phyloP scores from a whole-genome alignment of 2,329 filamentous ascomycete genomes.

The Hypoxylon sp. region DNA sequence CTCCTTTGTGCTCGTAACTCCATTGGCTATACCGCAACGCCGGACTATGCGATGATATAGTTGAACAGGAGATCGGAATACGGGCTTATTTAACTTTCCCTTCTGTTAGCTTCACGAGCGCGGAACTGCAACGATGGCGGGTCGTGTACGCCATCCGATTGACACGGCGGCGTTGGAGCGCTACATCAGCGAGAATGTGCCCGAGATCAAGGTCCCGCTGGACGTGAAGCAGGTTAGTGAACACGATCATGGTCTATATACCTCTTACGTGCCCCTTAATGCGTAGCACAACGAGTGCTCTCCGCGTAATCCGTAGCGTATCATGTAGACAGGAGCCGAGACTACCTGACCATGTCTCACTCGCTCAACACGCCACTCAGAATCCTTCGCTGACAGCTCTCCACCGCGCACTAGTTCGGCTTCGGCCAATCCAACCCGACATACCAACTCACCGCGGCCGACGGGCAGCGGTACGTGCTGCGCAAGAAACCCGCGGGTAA shows the following conservation, averaged over 20 bases:
- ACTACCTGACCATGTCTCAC: not conserved
- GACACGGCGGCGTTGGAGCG: conserved; percentile 83
- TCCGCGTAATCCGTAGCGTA: not conserved
- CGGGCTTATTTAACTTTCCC: not conserved
- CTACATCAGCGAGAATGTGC: conserved; percentile 84
- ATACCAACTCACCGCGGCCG: conserved; percentile 85
- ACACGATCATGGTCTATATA: not conserved
- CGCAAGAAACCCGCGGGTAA: conserved; percentile 98
- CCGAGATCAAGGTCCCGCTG: conserved; percentile 84
- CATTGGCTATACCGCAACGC: not conserved
- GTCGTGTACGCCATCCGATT: conserved; percentile 89
- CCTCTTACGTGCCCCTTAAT: not conserved
- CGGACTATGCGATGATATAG: conserved; percentile 11
- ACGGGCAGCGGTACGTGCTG: conserved; percentile 83
- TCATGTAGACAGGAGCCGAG: not conserved
- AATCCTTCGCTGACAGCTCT: conserved; percentile 13
- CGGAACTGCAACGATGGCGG: conserved; percentile 74
- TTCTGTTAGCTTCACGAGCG: not conserved
- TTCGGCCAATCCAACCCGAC: conserved; percentile 98
- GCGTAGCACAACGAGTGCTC: not conserved
- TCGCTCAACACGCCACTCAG: not conserved
- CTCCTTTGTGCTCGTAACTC: not conserved
- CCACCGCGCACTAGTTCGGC: conserved; percentile 76
- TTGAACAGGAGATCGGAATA: not conserved
- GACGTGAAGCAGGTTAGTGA: conserved; percentile 85